phyloP scores from a whole-genome alignment of 1,284 basidiomycete species.

The Ceratobasidium theobromae region DNA sequence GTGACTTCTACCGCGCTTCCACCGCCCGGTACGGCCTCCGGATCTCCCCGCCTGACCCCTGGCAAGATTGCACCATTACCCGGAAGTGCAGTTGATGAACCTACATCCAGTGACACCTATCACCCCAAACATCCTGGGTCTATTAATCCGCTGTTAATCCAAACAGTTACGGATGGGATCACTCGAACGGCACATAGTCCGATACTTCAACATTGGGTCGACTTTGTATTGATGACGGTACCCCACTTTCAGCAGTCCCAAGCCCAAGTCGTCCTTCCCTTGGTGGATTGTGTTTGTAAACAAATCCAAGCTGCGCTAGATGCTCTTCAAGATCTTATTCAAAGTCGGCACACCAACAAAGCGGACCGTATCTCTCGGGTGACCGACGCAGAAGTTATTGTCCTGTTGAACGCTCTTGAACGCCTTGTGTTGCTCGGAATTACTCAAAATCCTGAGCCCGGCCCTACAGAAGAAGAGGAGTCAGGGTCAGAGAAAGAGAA shows the following conservation, averaged over 20 bases:
- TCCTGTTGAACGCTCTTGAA: constrained; percentile 81
- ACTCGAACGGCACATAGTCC: constrained; percentile 67
- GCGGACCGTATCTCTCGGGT: constrained; percentile 50
- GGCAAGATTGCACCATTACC: constrained; percentile 11
- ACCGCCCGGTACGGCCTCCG: not conserved
- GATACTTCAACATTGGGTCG: constrained; percentile 92
- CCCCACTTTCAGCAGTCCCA: constrained; percentile 77
- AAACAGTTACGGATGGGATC: constrained; percentile 81
- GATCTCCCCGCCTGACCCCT: constrained; percentile 14
- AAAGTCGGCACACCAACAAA: constrained; percentile 42
- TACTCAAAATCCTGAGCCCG: constrained; percentile 46
- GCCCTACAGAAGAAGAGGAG: constrained; percentile 51
- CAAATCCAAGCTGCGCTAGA: constrained; percentile 64
- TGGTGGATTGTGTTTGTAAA: constrained; percentile 79
- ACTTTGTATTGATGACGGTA: constrained; percentile 90
- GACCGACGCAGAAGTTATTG: constrained; percentile 82
- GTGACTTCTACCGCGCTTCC: constrained; percentile 9
- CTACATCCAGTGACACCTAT: not conserved
- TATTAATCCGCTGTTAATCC: constrained; percentile 63
- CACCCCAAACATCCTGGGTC: constrained; percentile 34
- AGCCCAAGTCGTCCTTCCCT: constrained; percentile 66
- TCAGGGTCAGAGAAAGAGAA: constrained; percentile 62
- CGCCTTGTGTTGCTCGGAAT: constrained; percentile 70
- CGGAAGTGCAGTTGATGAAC: constrained; percentile 25
- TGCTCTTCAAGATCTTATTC: constrained; percentile 55